These are phyloP conservation scores for Fusarium subglutinans DNA, from an alignment of 2,329 filamentous ascomycete genomes.

Conservation along the genomic window DNA sequence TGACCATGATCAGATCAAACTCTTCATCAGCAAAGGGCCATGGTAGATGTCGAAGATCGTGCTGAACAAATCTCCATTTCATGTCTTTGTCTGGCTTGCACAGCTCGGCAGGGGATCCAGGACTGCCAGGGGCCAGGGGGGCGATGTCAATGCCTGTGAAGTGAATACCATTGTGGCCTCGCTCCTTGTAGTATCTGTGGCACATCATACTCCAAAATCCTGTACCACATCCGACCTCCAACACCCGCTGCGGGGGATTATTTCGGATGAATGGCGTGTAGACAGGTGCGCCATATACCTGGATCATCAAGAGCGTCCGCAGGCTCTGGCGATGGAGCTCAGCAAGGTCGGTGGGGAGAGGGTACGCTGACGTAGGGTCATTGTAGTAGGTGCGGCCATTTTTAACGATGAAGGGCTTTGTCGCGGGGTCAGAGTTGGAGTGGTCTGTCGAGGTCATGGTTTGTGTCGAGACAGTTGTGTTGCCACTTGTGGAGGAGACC, in stretches of 20 bases:
- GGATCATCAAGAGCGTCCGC: constrained; percentile 81
- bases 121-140: constrained; percentile 65
- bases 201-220: constrained; percentile 92
- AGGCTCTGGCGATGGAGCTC: constrained; percentile 90
- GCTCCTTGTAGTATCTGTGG: constrained; percentile 77
- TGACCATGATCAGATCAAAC: constrained; percentile 90
- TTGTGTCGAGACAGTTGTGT: constrained; percentile 53
- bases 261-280: constrained; percentile 74
- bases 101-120: constrained; percentile 44
- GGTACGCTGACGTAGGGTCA: constrained; percentile 77
- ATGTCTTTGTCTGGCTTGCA: constrained; percentile 74
- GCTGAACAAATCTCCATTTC: constrained; percentile 88
- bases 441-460: constrained; percentile 61
- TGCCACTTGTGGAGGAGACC: constrained; percentile 57
- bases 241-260: constrained; percentile 77
- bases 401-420: constrained; percentile 72
- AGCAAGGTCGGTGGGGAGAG: constrained; percentile 86
- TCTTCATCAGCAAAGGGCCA: constrained; percentile 82
- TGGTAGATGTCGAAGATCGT: constrained; percentile 79
- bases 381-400: constrained; percentile 86
- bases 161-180: constrained; percentile 73
- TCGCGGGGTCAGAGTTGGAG: constrained; percentile 53
- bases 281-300: constrained; percentile 82
- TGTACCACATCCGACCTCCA: constrained; percentile 88
- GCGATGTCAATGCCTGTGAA: constrained; percentile 88